phyloP scores from a whole-genome alignment of 1,139 yeast genomes.

The Magnusiomyces suaveolens region DNA sequence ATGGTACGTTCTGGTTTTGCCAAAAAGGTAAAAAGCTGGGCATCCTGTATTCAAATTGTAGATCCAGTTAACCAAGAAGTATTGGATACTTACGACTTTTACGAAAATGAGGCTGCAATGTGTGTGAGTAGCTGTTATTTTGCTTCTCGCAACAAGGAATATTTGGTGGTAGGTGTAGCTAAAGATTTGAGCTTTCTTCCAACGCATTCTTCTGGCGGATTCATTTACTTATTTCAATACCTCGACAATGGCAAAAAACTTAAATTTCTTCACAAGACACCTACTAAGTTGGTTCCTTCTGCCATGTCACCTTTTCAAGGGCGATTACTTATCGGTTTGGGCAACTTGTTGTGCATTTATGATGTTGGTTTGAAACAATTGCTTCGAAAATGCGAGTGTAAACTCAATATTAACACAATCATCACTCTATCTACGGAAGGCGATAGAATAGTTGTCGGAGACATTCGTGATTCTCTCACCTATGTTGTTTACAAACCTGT shows the following conservation, averaged over 20 bases:
- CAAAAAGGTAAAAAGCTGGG: slow-evolving; percentile 32
- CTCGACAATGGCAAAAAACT: slow-evolving; percentile 34
- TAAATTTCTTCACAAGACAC: slow-evolving; percentile 53
- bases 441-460: slow-evolving; percentile 58
- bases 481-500: slow-evolving; percentile 44
- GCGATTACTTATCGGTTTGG: slow-evolving; percentile 51
- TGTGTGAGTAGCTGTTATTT: slow-evolving; percentile 34
- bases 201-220: slow-evolving; percentile 29
- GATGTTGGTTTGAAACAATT: slow-evolving; percentile 75
- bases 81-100: slow-evolving; percentile 37
- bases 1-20: slow-evolving; percentile 37
- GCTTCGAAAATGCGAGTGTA: slow-evolving; percentile 47
- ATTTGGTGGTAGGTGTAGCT: slow-evolving; percentile 44
- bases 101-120: slow-evolving; percentile 38
- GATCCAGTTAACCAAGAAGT: slow-evolving; percentile 35
- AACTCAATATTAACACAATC: slow-evolving; percentile 37
- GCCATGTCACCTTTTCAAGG: slow-evolving; percentile 53
- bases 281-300: slow-evolving; percentile 41
- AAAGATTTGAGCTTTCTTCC: slow-evolving; percentile 36
- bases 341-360: slow-evolving; percentile 47
- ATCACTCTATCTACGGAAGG: slow-evolving; percentile 47
- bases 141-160: slow-evolving; percentile 31
- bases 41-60: slow-evolving; percentile 47
- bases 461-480: slow-evolving; percentile 53
- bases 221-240: slow-evolving; percentile 40